A percentile compares a stretch with the other conserved stretches of the same genome.
phyloP scores from a whole-genome alignment of 495 filamentous ascomycete species.

The Penicillium subrubescens region DNA sequence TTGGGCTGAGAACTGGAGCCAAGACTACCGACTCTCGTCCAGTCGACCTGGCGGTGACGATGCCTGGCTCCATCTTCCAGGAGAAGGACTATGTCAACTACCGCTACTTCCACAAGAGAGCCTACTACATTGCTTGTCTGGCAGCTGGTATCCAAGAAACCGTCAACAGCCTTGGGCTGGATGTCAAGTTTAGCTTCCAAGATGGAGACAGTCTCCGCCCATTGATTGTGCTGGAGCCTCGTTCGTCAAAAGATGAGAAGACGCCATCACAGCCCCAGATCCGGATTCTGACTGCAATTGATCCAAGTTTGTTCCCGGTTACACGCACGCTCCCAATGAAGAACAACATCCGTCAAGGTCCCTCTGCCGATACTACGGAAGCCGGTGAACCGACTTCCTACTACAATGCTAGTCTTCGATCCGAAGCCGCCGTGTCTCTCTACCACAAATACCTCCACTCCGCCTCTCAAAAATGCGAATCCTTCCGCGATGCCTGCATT shows the following conservation, averaged over 20 bases:
- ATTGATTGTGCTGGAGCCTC: slow-evolving; percentile 59
- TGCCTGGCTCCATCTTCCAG: slow-evolving; percentile 80
- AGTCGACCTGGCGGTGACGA: slow-evolving; percentile 82
- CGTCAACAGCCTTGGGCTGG: slow-evolving; percentile 48
- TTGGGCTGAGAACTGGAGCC: slow-evolving; percentile 72
- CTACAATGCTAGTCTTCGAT: slow-evolving; percentile 83
- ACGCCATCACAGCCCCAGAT: slow-evolving; percentile 57
- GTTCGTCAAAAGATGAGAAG: slow-evolving; percentile 27
- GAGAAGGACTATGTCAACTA: slow-evolving; percentile 94
- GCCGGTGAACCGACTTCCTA: slow-evolving; percentile 65
- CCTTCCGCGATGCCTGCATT: slow-evolving; percentile 80
- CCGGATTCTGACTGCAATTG: slow-evolving; percentile 74
- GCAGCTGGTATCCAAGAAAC: slow-evolving; percentile 65
- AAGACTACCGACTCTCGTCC: slow-evolving; percentile 57
- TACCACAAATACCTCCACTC: slow-evolving; percentile 74
- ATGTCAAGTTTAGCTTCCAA: slow-evolving; percentile 64
- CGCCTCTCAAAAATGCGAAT: slow-evolving; percentile 63
- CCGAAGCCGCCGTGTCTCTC: slow-evolving; percentile 70
- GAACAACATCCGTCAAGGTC: slow-evolving; percentile 63
- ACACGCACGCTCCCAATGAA: slow-evolving; percentile 69
- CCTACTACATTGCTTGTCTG: slow-evolving; percentile 85
- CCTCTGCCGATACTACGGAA: slow-evolving; percentile 38
- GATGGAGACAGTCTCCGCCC: slow-evolving; percentile 81
- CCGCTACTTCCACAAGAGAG: slow-evolving; percentile 92
- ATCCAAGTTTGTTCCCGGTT: slow-evolving; percentile 64